Base-by-base conservation (phyloP, 768 basidiomycete genomes). In the Chiua virens region DNA sequence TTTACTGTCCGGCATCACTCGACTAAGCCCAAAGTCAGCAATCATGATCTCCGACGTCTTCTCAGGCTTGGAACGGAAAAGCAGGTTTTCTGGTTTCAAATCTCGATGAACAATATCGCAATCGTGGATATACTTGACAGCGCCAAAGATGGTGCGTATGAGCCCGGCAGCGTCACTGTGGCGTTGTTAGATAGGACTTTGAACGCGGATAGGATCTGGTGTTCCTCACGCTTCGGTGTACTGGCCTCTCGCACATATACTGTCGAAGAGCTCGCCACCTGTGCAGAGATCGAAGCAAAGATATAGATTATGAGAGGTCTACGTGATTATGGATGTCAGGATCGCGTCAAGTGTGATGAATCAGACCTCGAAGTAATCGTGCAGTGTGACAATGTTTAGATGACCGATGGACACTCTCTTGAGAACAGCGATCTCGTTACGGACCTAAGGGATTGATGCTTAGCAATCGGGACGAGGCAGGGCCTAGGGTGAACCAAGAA, bases 201-300 rank as follows among this genome's bases (percentile, higher is more conserved):
- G 22, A 42, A 52, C 21, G 37, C 14, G 25, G 37, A 34, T 41
- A 32, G 23, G 28, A 38, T 23, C 13, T 7, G n/a, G 23, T 49
- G 37, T 13, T 5, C 73, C 85, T 61, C 57, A 92, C 91, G 84
- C 85, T 73, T 99, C 96, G 64, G 92, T 94, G 70, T 97, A 98
- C 67, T 92, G 92, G 45, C 93, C 94, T 70, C 94, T 92, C 27
- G 93, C 92, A 64, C 96, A 98, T 75, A 99, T 98, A 44, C 96
- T 82, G 70, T 99, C 96, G 63, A 99, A 98, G n/a, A 99, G 83
- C 71, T 99, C 96, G 39, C 96, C 95, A 45, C 95, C 94, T 3
- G 91, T 94, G 75, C 96, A 98, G 9, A 98, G 83, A 71, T 98
- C 96, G 71, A 97, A 97, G 59, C 86, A 86, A 49, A 98, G 87